phyloP scores from a whole-genome alignment of 164 flowering plant species.

The Platanus orientalis region DNA sequence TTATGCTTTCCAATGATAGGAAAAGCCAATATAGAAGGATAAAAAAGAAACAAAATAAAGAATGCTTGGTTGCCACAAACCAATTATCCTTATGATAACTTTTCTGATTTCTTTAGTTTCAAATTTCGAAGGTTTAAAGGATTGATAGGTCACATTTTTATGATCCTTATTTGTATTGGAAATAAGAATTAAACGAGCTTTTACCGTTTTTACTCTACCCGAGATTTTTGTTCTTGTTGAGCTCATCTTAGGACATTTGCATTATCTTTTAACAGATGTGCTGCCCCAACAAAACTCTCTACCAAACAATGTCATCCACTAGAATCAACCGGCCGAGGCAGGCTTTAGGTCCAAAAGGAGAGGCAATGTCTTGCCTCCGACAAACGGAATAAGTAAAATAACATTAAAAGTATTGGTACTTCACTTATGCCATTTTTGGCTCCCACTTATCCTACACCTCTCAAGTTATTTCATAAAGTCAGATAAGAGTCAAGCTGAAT shows the following conservation, averaged over 20 bases:
- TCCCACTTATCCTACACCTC: too few relatives aligned
- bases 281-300: conserved; percentile 35
- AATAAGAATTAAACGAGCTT: conserved; percentile 42
- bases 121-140: conserved; percentile 42
- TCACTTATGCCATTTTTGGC: too few relatives aligned
- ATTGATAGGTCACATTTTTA: conserved; percentile 46
- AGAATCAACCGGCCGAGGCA: too few relatives aligned
- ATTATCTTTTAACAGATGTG: conserved; percentile 39
- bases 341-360: too few relatives aligned
- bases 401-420: too few relatives aligned
- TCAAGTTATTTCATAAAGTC: conserved; percentile 33
- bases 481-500: too few relatives aligned
- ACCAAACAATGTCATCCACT: conserved; percentile 27
- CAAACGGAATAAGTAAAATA: too few relatives aligned
- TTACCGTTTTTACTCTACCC: conserved; percentile 36
- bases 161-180: conserved; percentile 32
- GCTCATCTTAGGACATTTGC: conserved; percentile 34
- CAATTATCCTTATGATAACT: conserved; percentile 45
- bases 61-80: conserved; percentile 44
- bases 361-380: too few relatives aligned
- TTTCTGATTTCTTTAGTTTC: conserved; percentile 40
- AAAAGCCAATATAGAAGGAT: conserved; percentile 36
- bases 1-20: conserved; percentile 28
- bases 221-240: conserved; percentile 40
- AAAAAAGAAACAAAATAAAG: conserved; percentile 30